Percentiles rank a stretch among this genome's conserved stretches.
Evolutionary conservation across 2,329 filamentous ascomycete species (phyloP).

Genomic region (Cercospora zeae-maydis): DNA sequence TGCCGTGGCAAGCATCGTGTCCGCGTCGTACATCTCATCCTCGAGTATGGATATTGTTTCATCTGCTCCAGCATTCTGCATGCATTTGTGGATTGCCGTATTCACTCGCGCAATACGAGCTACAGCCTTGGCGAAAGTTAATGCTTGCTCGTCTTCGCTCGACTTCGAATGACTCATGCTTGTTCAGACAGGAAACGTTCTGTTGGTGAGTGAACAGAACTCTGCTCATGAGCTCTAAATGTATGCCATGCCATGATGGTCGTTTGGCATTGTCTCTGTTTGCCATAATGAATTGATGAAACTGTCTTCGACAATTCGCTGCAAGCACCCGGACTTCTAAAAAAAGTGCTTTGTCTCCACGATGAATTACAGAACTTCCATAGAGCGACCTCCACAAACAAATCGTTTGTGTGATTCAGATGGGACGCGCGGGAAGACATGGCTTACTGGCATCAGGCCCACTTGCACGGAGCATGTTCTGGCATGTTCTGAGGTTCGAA

Average conservation of each 20-base stretch:
- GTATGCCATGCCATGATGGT: neutral
- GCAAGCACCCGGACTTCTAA: neutral
- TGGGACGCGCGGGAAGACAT: neutral
- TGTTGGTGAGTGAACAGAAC: neutral
- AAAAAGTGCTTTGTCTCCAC: neutral
- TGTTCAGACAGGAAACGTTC: neutral
- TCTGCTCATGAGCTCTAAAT: neutral
- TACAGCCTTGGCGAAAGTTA: neutral
- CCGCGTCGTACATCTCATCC: neutral
- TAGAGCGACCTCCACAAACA: neutral
- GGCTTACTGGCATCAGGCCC: neutral
- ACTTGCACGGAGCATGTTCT: neutral
- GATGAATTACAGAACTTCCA: neutral
- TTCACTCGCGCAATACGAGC: constrained; percentile 7
- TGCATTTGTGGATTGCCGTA: neutral
- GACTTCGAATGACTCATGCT: neutral
- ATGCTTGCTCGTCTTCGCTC: neutral
- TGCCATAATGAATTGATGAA: neutral
- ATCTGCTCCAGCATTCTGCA: neutral
- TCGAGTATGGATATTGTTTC: neutral
- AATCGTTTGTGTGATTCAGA: neutral
- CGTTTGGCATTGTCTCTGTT: neutral
- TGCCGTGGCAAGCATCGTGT: constrained; percentile 1
- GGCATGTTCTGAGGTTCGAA: neutral
- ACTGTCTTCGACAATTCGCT: neutral